Evolutionary conservation across 2,329 filamentous ascomycete genomes (phyloP), one percentile per base, ranked within the genome.

Genomic region (Thermomyces lanuginosus): DNA sequence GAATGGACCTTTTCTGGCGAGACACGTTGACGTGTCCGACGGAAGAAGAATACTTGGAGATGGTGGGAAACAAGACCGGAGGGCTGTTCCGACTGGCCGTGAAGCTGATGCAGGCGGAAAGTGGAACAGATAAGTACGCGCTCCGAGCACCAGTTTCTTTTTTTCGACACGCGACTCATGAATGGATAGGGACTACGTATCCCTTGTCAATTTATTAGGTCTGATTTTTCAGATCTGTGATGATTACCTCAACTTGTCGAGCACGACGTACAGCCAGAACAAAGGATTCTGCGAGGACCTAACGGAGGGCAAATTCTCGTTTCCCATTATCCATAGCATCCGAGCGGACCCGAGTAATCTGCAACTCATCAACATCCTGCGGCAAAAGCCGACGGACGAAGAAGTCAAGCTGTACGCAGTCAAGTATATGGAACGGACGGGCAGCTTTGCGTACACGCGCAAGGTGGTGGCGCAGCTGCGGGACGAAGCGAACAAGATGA

Each of bases 271-370:
- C 61, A 74, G 73, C 19, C 63, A 76, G 37, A 86, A 92, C 53
- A 95, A 95, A 60, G 89, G 86, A 26, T 69, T 92, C 40, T 92
- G 81, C 53, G 86, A 95, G 59, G 89, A 95, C 54, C 58, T 95
- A 41, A 93, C 83, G 1, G 89, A 95, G 58, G 86, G 86, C 36
- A 95, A 95, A 63, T 93, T 93, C 60, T 86, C 77, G 14, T 93
- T 93, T 49, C 83, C 84, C 21, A 75, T 95, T 43, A 92, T 95
- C 43, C 86, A 95, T 58, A 77, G 78, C 49, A 91, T 95, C 40
- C 78, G 51, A 35, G 58, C 76, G 33, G 69, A 83, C 46, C 54
- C 54, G 2, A 42, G 42, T 3, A 60, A 58, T 29, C 47, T 79
- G 70, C 10, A 91, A 44, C 67, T 98, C 29, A 69, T 93, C 51